Evolutionary conservation across 164 flowering plant genomes (phyloP), one percentile per base, ranked within the genome.

Genomic region (Magnolia officinalis): DNA sequence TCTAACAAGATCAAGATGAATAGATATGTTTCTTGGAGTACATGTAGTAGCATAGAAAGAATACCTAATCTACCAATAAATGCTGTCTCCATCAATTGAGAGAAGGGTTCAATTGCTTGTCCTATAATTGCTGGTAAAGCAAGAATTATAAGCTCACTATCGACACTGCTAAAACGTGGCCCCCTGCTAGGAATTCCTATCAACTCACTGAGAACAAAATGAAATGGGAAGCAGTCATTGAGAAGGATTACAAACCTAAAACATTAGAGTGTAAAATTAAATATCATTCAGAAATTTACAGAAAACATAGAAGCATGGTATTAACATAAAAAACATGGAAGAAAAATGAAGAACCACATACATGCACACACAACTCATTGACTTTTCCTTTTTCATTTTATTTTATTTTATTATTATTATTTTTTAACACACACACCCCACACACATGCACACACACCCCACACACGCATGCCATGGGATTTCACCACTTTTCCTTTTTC

Each of bases 81-180:
- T 76, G 95, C 98, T 49, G 99, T 96, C 86, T 96, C 99, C 97
- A 96, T 85, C 72, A 94, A 80, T 79, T 88, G 98, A 72, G 95
- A 83, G 29, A 96, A 49, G 16, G 98, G 98, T 10, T 96, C 99
- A 76, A 96, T 80, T 21, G 92, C 98, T 83, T 92, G 98, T 69
- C 98, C 98, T 77, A 86, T 90, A 70, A 96, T 76, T 77, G 98
- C 99, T 70, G 99, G 98, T 76, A 92, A 78, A 78, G 97, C 79
- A 81, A 96, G 95, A 88, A 74, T 76, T 31, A 92, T 51, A 75
- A 96, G 89, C 82, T 96, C 98, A 37, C 51, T 77, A 76, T 82
- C 88, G 37, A 89, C 87, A 81, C 82, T 86, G 68, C 76, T 70
- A 70, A 83, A 61, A 31, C 49, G 73, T 64, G 87, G 75, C 71